These are phyloP conservation scores for Lentinula sp. DNA, from an alignment of 768 basidiomycete species.

Conservation along the genomic window DNA sequence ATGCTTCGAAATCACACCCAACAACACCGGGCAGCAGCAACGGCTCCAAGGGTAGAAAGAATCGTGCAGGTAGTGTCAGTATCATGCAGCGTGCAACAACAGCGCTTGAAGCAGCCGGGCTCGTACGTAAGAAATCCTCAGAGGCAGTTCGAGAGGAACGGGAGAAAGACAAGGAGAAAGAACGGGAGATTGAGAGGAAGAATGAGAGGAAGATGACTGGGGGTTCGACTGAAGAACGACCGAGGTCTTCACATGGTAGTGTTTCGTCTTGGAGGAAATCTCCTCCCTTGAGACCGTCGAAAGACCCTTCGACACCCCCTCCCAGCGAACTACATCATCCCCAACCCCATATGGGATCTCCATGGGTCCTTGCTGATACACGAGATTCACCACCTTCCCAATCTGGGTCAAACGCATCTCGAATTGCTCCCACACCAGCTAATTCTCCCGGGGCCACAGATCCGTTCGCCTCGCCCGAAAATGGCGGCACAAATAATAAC, in stretches of 20 bases:
- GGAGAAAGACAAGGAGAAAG: slow-evolving; percentile 36
- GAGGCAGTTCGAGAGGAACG: slow-evolving; percentile 67
- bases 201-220: slow-evolving; percentile 34
- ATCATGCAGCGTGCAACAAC: slow-evolving; percentile 97
- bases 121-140: slow-evolving; percentile 77
- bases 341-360: slow-evolving; percentile 44
- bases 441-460: slow-evolving; percentile 47
- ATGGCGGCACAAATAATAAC: slow-evolving; percentile 25
- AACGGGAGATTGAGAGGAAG: slow-evolving; percentile 36
- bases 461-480: slow-evolving; percentile 37
- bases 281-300: slow-evolving; percentile 52
- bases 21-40: slow-evolving; percentile 62
- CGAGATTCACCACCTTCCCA: slow-evolving; percentile 28
- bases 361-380: slow-evolving; percentile 63
- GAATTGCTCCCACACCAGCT: slow-evolving; percentile 36
- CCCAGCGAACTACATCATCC: slow-evolving; percentile 34
- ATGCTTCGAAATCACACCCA: slow-evolving; percentile 57
- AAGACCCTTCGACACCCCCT: slow-evolving; percentile 51
- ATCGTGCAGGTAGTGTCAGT: slow-evolving; percentile 82
- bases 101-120: slow-evolving; percentile 77
- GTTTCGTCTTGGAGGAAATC: slow-evolving; percentile 63
- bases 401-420: slow-evolving; percentile 11
- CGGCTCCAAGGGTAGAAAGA: slow-evolving; percentile 55
- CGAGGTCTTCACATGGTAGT: slow-evolving; percentile 61
- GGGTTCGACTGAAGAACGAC: slow-evolving; percentile 42